Evolutionary conservation across 805 yeast species (phyloP), one percentile per base, ranked within the genome.

Genomic region (Zygosaccharomyces bisporus): DNA sequence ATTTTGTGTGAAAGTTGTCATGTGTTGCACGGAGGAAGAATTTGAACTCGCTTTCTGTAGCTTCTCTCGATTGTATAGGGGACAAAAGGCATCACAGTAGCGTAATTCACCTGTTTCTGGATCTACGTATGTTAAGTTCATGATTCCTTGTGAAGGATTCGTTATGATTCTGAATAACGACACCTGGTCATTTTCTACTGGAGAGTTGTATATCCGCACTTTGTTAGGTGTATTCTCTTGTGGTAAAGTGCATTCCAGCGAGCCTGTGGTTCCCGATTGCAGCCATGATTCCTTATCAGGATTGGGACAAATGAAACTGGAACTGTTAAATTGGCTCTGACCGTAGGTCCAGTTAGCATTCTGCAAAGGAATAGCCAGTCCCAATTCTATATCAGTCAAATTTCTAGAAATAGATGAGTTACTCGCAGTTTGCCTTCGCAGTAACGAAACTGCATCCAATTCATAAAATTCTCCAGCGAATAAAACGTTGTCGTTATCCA

Each of bases 61-160:
- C 2, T 61, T 57, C 0, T 70, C 45, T 9, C 63, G 60, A 21
- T 72, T 71, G 1, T 74, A 66, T 19, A 91, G 68, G 0, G 96
- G 95, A 64, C 99, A 93, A 75, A 78, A 83, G 0, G 96, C 95
- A 63, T 89, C 96, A 70, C 99, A 93, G 58, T 68, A 68, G 12
- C 67, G 60, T 3, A 74, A 40, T n/a, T 71, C 66, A 39, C 83
- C 79, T 2, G 87, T 74, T 0, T 59, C 48, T 2, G 95, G 95
- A 58, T 91, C 91, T 17, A 85, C 69, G 57, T 89, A 93, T 0
- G 95, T 80, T 51, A 93, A 63, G 61, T 93, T 93, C 96, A 93
- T 86, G 49, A 91, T 91, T 52, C 97, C 87, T 53, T 81, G 76
- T 9, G 89, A 74, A 0, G 97, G 97, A 43, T 75, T 67, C 0